Evolutionary conservation across 1,284 basidiomycete genomes (phyloP), one percentile per base, ranked within the genome.

Genomic region (Schizophyllum amplum): DNA sequence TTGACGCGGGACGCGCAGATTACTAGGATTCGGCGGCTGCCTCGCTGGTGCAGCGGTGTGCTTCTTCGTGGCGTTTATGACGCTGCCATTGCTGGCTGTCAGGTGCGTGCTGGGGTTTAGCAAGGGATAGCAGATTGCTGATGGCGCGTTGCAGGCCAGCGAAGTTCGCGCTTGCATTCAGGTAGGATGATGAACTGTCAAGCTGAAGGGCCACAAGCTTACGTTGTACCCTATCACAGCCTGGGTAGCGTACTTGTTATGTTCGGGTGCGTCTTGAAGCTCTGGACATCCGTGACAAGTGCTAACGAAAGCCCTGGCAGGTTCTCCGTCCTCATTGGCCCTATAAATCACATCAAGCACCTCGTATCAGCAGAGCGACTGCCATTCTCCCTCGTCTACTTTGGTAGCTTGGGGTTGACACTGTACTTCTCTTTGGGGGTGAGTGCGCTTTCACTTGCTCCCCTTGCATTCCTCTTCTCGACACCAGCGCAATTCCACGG

Each of bases 61-160:
- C 75, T 99, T 99, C 79, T 86, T 93, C 61, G 89, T 99, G 55
- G 86, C 94, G 15, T 99, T 99, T 76, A 69, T 98, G 60, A 94
- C 92, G 15, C 76, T 97, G 22, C 94, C 95, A 4, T 71, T 94
- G 55, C 77, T 98, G 42, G 87, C 86, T 5, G 62, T 95, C 55
- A 69, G 68, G 71, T 77, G 56, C 58, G 74, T 61, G 55, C 20
- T 23, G 47, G 51, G 59, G 26, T 26, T 42, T n/a, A 24, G 50
- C 11, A 27, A 13, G 9, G 24, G 23, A n/a, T 54, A 23, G 24
- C 20, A 22, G 51, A 21, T 4, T 51, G 24, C 55, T 24, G 33
- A 54, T 21, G 24, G 52, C 53, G 23, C 53, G 25, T 48, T 56
- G 0, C 46, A 90, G 90, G 57, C 92, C 93, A 11, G 76, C 88